These are phyloP conservation scores for Cardamine chenopodiifolia DNA, from an alignment of 345 rosid genomes.

Conservation along the genomic window DNA sequence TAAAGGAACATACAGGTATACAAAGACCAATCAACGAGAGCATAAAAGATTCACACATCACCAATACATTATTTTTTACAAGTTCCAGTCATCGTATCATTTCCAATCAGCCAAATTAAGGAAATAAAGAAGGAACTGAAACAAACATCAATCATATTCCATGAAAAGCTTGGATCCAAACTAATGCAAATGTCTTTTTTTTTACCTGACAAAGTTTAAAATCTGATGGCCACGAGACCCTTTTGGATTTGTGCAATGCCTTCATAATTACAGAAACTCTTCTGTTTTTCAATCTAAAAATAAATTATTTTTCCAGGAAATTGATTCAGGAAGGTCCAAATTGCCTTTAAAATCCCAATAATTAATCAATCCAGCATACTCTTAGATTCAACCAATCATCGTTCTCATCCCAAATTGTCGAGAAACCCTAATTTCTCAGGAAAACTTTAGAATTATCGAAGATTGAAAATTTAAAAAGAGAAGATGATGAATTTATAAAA, in stretches of 20 bases:
- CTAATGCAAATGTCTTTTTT: conserved; percentile 21
- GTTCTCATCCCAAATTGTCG: background rate
- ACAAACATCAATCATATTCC: conserved; percentile 1
- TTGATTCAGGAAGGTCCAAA: conserved; percentile 29
- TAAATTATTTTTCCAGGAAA: background rate
- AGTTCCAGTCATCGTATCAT: background rate
- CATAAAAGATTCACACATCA: background rate
- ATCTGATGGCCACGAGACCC: conserved; percentile 92
- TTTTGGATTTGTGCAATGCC: conserved; percentile 78
- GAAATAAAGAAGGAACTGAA: background rate
- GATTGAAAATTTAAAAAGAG: conserved; percentile 15
- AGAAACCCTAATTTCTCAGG: conserved; percentile 33
- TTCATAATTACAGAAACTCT: conserved; percentile 62
- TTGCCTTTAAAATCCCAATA: conserved; percentile 25
- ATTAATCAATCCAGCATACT: conserved; percentile 13
- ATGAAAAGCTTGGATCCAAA: conserved; percentile 1
- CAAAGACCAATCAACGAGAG: background rate
- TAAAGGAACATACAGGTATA: background rate
- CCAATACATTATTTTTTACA: background rate
- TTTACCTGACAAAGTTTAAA: conserved; percentile 98
- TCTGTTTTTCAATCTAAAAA: conserved; percentile 18
- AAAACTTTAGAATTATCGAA: background rate
- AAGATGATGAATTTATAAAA: conserved; percentile 10
- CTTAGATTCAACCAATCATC: conserved; percentile 31
- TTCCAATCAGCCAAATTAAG: conserved; percentile 14